Conservation (phyloP, 1,284 basidiomycete genomes). For the Sanghuangporus sanghuang region DNA sequence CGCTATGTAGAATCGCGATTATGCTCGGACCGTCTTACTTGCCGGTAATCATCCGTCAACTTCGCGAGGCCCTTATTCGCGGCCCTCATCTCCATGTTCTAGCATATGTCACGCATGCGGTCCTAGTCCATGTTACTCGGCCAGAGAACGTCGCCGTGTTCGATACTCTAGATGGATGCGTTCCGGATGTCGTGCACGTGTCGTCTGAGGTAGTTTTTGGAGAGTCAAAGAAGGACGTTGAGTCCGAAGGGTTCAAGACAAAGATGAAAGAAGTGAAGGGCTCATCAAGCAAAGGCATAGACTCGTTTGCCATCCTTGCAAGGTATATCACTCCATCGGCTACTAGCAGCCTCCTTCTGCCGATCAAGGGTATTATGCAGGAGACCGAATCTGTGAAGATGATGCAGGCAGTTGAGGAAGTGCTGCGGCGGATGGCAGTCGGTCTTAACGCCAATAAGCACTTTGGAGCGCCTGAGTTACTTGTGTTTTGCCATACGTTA, state of each 20-base stretch:
- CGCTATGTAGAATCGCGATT: conserved; percentile 78
- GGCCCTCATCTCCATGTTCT: conserved; percentile 95
- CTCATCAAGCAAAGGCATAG: conserved; percentile 75
- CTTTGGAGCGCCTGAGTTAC: conserved; percentile 65
- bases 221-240: conserved; percentile 86
- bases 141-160: conserved; percentile 51
- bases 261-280: conserved; percentile 88
- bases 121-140: conserved; percentile 77
- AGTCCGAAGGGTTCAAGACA: conserved; percentile 89
- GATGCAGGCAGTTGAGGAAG: conserved; percentile 88
- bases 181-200: conserved; percentile 74
- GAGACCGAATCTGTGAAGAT: conserved; percentile 80
- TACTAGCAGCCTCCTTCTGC: conserved; percentile 75
- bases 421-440: conserved; percentile 75
- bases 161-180: conserved; percentile 68
- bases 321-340: conserved; percentile 70
- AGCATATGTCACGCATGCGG: conserved; percentile 79
- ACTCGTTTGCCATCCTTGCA: conserved; percentile 81
- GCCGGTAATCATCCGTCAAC: conserved; percentile 70
- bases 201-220: conserved; percentile 95
- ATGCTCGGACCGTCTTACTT: conserved; percentile 76
- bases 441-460: conserved; percentile 84
- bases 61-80: conserved; percentile 78
- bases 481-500: conserved; percentile 85
- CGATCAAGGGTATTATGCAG: conserved; percentile 82